Conservation (phyloP, 495 filamentous ascomycete genomes). For the Glarea lozoyensis region DNA sequence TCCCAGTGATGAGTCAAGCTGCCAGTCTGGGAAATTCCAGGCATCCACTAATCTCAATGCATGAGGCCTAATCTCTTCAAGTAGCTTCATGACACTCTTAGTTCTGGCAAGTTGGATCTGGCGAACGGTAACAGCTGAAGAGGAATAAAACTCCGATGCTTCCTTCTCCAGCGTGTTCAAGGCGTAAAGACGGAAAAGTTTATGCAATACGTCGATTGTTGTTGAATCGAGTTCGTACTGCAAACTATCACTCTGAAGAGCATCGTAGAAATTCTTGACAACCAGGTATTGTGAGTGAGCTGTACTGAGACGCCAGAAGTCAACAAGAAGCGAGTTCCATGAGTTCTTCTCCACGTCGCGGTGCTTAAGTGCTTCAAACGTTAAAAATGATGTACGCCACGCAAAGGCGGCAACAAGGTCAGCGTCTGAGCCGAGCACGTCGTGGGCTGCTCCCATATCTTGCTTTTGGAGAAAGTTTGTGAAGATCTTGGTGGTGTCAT, state of each 20-base stretch:
- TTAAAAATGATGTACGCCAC: conserved; percentile 61
- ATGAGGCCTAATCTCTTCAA: conserved; percentile 59
- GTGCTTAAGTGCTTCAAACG: conserved; percentile 63
- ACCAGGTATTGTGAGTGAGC: conserved; percentile 62
- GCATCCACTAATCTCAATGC: conserved; percentile 56
- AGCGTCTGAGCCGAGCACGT: conserved; percentile 50
- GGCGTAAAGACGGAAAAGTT: conserved; percentile 58
- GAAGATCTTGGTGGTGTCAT: conserved; percentile 36
- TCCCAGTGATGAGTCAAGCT: conserved; percentile 55
- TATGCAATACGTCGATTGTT: conserved; percentile 43
- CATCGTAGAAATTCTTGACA: conserved; percentile 63
- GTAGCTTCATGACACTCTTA: conserved; percentile 51
- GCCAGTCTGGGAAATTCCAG: conserved; percentile 64
- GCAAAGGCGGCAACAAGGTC: conserved; percentile 61
- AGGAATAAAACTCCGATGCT: conserved; percentile 58
- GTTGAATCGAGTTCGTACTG: conserved; percentile 38
- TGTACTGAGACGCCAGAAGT: conserved; percentile 63
- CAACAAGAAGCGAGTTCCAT: conserved; percentile 64
- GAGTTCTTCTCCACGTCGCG: conserved; percentile 58
- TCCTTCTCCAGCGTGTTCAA: conserved; percentile 58
- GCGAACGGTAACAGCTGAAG: conserved; percentile 50
- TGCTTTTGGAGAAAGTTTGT: conserved; percentile 47
- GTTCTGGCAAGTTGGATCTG: conserved; percentile 52
- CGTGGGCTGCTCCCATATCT: conserved; percentile 59
- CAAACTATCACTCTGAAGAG: conserved; percentile 40